Evolutionary conservation across 805 yeast genomes (phyloP), one percentile per base, ranked within the genome.

Genomic region (Candida coquimbonensis): DNA sequence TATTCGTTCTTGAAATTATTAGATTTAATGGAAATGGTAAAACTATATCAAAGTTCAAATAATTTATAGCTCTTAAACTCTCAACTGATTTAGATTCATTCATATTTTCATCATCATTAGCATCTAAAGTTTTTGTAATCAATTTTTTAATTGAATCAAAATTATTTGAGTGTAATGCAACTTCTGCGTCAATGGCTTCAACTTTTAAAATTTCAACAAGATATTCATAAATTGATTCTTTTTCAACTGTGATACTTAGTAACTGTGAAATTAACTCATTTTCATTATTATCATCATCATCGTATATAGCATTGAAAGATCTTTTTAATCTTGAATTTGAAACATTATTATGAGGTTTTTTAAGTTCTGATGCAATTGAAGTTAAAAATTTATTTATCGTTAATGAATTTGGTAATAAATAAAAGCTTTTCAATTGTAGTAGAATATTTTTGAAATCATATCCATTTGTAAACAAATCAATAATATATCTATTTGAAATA

Each of bases 11-110:
- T 16, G 85, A 79, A 1, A 88, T 66, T 1, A 93, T 70, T 25
- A 91, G 69, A 56, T 88, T 88, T 41, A 88, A 64, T 0, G 99
- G 99, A 59, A 87, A 93, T 4, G 97, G 96, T 21, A 90, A 62
- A n/a, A 72, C 63, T 8, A 82, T 49, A 37, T 81, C 79, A 39
- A 83, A 63, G 47, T 75, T 77, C 11, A 83, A 60, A 42, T 74
- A 73, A 40, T 80, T 69, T 2, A 83, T 68, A 2, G 78, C 49
- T 64, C 74, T 44, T 54, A 65, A 49, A 54, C 69, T 52, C 60
- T 65, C 56, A 50, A 59, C n/a, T 9, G 62, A 53, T 32, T 62
- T 60, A 31, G 44, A 12, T 7, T 51, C 58, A 36, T 44, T 35
- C 5, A 46, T 21, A 7, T 49, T 11, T 11, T 49, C 52, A 14